Base-by-base conservation (phyloP, 164 flowering plant species). In the Akebia trifoliata region DNA sequence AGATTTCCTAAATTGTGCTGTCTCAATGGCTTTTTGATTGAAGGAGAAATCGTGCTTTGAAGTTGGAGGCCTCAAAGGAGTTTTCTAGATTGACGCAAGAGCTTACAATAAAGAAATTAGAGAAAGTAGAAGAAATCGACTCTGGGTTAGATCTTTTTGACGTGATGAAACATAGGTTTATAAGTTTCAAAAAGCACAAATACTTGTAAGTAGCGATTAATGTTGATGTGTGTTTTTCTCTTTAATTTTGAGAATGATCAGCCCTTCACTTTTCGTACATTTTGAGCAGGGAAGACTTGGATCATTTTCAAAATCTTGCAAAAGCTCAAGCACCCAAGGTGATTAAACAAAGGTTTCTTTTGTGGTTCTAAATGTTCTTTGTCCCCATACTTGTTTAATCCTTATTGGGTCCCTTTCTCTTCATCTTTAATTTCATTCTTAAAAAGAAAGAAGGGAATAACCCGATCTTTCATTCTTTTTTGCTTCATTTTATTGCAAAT, bases 241-340 rank as follows among this genome's bases (percentile, higher is more conserved):
- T 65, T 34, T 44, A 48, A n/a, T 38, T 43, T 42, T 22, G 49
- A 40, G 31, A 46, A 49, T n/a, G 17, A n/a, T 60, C 51, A 39
- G 15, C 58, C 2, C 44, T 42, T 60, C 10, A 66, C 56, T 29
- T 60, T 32, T 18, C 18, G 47, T 50, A 15, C 45, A 37, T 46
- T 34, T 44, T 60, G 30, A 60, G 56, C 79, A 94, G 99, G 86
- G 76, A 75, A 59, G 75, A 90, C 62, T 64, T 74, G 28, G 87
- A 80, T 4, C 84, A 73, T 48, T 94, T 61, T 57, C 66, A 79
- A 71, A 65, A 57, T 52, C 95, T 94, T 53, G 82, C 95, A 2
- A 60, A 76, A 26, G 78, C 52, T 67, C 97, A 94, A 79, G 69
- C 80, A 43, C 99, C 99, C 30, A 87, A 94, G 87, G 99, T 94